Conservation (phyloP, 441 rosid genomes). For the Flueggea neowawraea region DNA sequence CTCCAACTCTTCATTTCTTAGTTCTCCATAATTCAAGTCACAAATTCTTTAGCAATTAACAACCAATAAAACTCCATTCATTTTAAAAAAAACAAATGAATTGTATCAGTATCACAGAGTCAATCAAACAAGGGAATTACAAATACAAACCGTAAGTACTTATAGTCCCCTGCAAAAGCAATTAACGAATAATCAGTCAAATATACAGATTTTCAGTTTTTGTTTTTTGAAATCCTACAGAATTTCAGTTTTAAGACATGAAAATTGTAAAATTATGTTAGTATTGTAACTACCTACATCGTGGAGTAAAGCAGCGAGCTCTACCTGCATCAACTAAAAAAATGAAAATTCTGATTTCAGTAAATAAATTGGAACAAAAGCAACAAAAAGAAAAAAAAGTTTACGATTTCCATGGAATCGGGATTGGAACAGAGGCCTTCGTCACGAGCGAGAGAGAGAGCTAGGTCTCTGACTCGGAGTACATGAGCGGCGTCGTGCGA, state of each 20-base stretch:
- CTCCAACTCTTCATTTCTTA: too few relatives aligned
- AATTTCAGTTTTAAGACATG: too few relatives aligned
- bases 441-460: constrained; percentile 74
- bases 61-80: too few relatives aligned
- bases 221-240: too few relatives aligned
- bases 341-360: not conserved
- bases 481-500: constrained; percentile 81
- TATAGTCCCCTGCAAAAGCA: constrained; percentile 67
- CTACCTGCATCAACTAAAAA: constrained; percentile 43
- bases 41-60: too few relatives aligned
- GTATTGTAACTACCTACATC: constrained; percentile 48
- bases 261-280: too few relatives aligned
- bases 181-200: constrained; percentile 4
- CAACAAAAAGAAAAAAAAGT: not conserved
- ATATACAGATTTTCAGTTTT: too few relatives aligned
- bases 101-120: not conserved
- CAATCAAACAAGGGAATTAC: not conserved
- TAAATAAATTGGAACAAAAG: too few relatives aligned
- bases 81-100: too few relatives aligned
- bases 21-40: too few relatives aligned
- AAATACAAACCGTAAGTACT: constrained; percentile 65
- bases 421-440: constrained; percentile 73
- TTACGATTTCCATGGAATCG: constrained; percentile 73
- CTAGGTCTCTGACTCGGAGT: constrained; percentile 77
- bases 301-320: constrained; percentile 91